phyloP scores from a whole-genome alignment of 345 rosid genomes.

The Salix viminalis region DNA sequence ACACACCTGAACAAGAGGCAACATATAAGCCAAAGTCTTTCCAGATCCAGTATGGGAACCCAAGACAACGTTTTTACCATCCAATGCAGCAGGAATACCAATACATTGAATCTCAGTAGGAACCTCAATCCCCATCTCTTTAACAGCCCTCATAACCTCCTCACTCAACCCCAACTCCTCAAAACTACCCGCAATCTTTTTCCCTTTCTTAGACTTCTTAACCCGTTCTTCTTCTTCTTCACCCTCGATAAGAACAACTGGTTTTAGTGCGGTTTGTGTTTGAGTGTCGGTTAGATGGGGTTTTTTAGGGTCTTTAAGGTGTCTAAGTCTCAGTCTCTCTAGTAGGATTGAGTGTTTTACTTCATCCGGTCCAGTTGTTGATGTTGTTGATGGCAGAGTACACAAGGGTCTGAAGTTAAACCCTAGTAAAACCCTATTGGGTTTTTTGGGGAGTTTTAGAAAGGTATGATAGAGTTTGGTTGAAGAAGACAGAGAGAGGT shows the following conservation, averaged over 20 bases:
- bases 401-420: constrained; percentile 41
- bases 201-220: constrained; percentile 37
- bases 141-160: constrained; percentile 77
- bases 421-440: constrained; percentile 46
- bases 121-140: constrained; percentile 66
- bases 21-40: constrained; percentile 81
- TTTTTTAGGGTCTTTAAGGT: constrained; percentile 52
- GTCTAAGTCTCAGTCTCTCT: constrained; percentile 70
- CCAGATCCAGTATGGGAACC: constrained; percentile 98
- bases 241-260: constrained; percentile 14
- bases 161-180: constrained; percentile 73
- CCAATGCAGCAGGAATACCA: constrained; percentile 81
- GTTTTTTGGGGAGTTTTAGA: constrained; percentile 34
- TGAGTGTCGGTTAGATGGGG: constrained; percentile 29
- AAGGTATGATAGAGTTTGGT: constrained; percentile 10
- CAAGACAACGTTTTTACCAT: constrained; percentile 73
- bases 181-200: constrained; percentile 49
- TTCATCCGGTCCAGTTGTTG: constrained; percentile 23
- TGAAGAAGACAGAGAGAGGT: constrained; percentile 9
- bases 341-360: constrained; percentile 67
- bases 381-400: constrained; percentile 33
- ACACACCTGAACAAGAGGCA: constrained; percentile 86
- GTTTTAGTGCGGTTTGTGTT: not conserved
- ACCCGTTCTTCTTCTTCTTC: constrained; percentile 18
- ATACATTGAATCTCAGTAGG: constrained; percentile 95